A percentile compares a stretch with the other conserved stretches of the same genome.
Evolutionary conservation across 345 rosid species (phyloP).

Genomic region (Salix arbutifolia): DNA sequence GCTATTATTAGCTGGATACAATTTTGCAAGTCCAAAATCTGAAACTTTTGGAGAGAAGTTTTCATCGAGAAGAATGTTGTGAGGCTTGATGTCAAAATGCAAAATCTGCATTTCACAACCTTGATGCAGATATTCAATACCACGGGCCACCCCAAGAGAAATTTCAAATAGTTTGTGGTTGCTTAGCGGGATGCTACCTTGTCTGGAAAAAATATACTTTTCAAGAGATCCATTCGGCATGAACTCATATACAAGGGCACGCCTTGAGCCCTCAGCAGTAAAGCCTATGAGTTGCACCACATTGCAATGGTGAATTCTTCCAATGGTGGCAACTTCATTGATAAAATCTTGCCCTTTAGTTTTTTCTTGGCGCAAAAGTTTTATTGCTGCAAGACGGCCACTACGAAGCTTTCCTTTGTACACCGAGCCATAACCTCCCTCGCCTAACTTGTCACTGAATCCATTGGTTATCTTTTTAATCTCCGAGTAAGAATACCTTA

Average conservation of each 20-base stretch:
- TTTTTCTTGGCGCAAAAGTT: neutral
- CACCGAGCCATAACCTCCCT: constrained; percentile 11
- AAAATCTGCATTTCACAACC: constrained; percentile 6
- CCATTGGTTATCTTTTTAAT: neutral
- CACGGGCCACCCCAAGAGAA: no score
- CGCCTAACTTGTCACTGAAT: constrained; percentile 6
- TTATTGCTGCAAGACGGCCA: neutral
- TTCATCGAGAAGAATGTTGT: neutral
- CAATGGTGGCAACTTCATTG: constrained; percentile 14
- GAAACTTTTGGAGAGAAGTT: neutral
- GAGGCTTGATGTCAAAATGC: constrained; percentile 12
- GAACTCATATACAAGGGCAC: neutral
- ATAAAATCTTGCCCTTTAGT: constrained; percentile 7
- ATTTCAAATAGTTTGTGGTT: no score
- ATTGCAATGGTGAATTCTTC: constrained; percentile 6
- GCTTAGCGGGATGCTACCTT: neutral
- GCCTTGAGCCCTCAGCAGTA: neutral
- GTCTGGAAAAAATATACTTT: neutral
- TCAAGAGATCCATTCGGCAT: neutral
- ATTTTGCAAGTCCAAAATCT: no score
- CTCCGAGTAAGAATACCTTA: neutral
- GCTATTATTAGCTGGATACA: no score
- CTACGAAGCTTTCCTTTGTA: constrained; percentile 10
- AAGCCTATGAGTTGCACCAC: constrained; percentile 4
- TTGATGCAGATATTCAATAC: no score